Percentiles rank a stretch among this genome's conserved stretches.
phyloP scores from a whole-genome alignment of 2,329 filamentous ascomycete species.

The Neodidymelliopsis sp. region DNA sequence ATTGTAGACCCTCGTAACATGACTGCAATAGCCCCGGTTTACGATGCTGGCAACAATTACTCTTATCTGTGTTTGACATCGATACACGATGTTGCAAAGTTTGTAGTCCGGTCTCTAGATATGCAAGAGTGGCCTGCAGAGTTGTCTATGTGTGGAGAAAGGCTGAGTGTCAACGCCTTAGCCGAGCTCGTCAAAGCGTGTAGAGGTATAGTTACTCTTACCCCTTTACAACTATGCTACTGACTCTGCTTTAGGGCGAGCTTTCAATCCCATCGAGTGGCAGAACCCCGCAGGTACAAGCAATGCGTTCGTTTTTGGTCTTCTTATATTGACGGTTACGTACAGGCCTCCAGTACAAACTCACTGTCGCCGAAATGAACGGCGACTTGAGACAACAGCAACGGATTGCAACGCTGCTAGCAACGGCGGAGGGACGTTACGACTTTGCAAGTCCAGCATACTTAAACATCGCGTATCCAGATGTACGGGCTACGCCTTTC shows the following conservation, averaged over 20 bases:
- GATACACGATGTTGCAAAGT: constrained; percentile 73
- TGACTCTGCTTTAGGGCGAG: constrained; percentile 34
- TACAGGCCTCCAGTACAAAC: constrained; percentile 56
- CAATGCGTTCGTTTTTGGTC: neutral
- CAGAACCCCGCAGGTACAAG: constrained; percentile 54
- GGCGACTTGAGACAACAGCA: constrained; percentile 47
- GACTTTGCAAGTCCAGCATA: constrained; percentile 66
- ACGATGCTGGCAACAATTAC: constrained; percentile 56
- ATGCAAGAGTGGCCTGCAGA: constrained; percentile 72
- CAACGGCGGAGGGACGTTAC: constrained; percentile 73
- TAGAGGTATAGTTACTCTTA: constrained; percentile 30
- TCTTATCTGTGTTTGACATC: constrained; percentile 69
- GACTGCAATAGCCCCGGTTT: constrained; percentile 66
- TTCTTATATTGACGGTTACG: neutral
- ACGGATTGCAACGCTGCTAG: constrained; percentile 67
- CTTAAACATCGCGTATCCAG: constrained; percentile 60
- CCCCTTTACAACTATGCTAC: neutral
- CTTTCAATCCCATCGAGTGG: constrained; percentile 48
- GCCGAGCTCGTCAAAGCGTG: constrained; percentile 58
- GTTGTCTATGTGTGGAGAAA: constrained; percentile 73
- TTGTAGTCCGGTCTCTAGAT: constrained; percentile 73
- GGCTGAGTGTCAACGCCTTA: constrained; percentile 67
- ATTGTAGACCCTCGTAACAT: constrained; percentile 68
- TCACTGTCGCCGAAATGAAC: constrained; percentile 50
- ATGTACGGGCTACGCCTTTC: constrained; percentile 48